Conservation (phyloP, 495 filamentous ascomycete species). For the Pyrenula massariospora region DNA sequence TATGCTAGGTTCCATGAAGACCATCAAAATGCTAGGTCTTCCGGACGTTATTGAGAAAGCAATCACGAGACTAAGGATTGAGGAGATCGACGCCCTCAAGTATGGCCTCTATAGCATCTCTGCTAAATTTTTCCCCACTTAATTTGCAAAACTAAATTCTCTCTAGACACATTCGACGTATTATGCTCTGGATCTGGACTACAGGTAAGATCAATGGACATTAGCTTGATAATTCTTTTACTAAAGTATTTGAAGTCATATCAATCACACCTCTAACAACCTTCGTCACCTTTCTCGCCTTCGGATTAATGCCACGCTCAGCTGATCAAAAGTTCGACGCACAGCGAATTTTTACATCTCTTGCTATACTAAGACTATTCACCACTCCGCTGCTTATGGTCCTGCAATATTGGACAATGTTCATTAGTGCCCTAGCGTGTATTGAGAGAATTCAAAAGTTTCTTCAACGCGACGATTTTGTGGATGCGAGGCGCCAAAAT, state of each 20-base stretch:
- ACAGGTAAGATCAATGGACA: too few species aligned
- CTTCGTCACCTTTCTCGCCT: not conserved
- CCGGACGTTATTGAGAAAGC: not conserved
- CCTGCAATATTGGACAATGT: not conserved
- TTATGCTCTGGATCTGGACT: not conserved
- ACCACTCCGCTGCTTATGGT: not conserved
- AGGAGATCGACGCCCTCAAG: not conserved
- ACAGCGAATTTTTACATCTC: not conserved
- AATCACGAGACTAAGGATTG: not conserved
- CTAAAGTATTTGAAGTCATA: too few species aligned
- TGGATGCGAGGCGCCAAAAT: too few species aligned
- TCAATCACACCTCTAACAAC: not conserved
- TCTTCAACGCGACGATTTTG: not conserved
- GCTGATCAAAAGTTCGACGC: not conserved
- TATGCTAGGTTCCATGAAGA: conserved; percentile 38
- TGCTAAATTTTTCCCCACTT: too few species aligned
- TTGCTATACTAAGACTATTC: not conserved
- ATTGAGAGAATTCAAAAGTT: not conserved
- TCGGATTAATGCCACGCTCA: not conserved
- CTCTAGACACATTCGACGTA: not conserved
- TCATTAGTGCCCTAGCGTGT: not conserved
- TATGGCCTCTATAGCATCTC: too few species aligned
- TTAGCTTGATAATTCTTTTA: too few species aligned
- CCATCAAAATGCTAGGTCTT: conserved; percentile 12
- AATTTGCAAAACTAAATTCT: too few species aligned